Evolutionary conservation across 768 basidiomycete genomes (phyloP), one percentile per base, ranked within the genome.

Genomic region (Amanita jacksonii): DNA sequence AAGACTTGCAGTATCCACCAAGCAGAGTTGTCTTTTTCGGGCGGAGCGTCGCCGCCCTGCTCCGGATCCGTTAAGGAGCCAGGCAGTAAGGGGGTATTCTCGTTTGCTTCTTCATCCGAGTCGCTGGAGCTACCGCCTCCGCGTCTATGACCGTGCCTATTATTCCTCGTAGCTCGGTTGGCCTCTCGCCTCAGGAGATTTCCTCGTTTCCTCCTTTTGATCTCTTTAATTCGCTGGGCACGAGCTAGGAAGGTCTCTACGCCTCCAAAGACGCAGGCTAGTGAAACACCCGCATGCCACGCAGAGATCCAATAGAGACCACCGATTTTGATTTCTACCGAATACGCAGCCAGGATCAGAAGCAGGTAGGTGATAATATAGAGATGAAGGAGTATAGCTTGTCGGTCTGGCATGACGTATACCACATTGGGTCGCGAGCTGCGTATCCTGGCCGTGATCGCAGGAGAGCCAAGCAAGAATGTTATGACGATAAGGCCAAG

Each of bases 351-450:
- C 22, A 67, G 48, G 10, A 81, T 58, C 22, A 83, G 73, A 2
- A 79, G 56, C 1, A 74, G 43, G 77, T 79, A 84, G 4, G 75
- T 76, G 37, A 83, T 61, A 13, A 67, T 52, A 51, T 79, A 83
- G 2, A 70, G 59, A 42, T 80, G 74, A 24, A 77, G 46, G 33
- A 76, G 62, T 38, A 76, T 61, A 3, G 69, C 67, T 36, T 66
- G 45, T n/a, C 64, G 55, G 35, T 70, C 30, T 39, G 46, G 20
- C 49, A 46, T 27, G 1, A 45, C 27, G 7, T 45, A 37, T 28
- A 35, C 36, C 19, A 9, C 1, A 23, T 38, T 38, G 13, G 36
- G 9, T 9, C 33, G 44, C 13, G 36, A 7, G 18, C 44, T 38
- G 35, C 37, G 41, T 52, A 52, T 46, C 59, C 51, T 49, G 52